Conservation (phyloP, 2,329 filamentous ascomycete genomes). For the Microdochium paspali region DNA sequence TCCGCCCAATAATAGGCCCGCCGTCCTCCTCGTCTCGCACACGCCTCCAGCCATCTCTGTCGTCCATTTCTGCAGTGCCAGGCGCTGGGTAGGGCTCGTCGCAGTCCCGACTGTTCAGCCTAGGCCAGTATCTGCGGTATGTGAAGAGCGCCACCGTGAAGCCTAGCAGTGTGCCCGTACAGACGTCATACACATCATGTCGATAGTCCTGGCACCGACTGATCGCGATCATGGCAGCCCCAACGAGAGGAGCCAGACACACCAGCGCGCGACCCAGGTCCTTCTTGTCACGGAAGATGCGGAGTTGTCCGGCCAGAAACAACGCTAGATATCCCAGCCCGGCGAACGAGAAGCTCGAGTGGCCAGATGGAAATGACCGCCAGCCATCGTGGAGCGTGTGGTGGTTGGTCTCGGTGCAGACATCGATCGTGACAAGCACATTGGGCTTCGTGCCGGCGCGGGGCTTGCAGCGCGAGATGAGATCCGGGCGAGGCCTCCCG, state of each 20-base stretch:
- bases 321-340: slow-evolving; percentile 67
- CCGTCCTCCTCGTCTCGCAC: slow-evolving; percentile 46
- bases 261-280: slow-evolving; percentile 48
- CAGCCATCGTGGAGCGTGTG: slow-evolving; percentile 73
- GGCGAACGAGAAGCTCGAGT: slow-evolving; percentile 70
- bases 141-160: slow-evolving; percentile 54
- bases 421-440: slow-evolving; percentile 50
- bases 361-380: slow-evolving; percentile 75
- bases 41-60: slow-evolving; percentile 25
- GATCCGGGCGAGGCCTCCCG: slow-evolving; percentile 58
- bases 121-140: slow-evolving; percentile 56
- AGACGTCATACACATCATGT: slow-evolving; percentile 63
- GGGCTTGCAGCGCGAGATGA: slow-evolving; percentile 72
- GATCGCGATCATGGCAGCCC: slow-evolving; percentile 59
- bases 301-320: slow-evolving; percentile 59
- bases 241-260: slow-evolving; percentile 48
- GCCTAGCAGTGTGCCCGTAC: slow-evolving; percentile 50
- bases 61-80: slow-evolving; percentile 17
- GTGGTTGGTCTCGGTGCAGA: slow-evolving; percentile 63
- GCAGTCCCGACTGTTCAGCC: slow-evolving; percentile 39
- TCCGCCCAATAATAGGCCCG: slow-evolving; percentile 18
- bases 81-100: slow-evolving; percentile 47
- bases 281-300: slow-evolving; percentile 40
- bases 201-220: slow-evolving; percentile 62
- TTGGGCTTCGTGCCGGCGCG: slow-evolving; percentile 33